Evolutionary conservation across 2,329 filamentous ascomycete genomes (phyloP).

Genomic region (Akanthomyces muscarius): DNA sequence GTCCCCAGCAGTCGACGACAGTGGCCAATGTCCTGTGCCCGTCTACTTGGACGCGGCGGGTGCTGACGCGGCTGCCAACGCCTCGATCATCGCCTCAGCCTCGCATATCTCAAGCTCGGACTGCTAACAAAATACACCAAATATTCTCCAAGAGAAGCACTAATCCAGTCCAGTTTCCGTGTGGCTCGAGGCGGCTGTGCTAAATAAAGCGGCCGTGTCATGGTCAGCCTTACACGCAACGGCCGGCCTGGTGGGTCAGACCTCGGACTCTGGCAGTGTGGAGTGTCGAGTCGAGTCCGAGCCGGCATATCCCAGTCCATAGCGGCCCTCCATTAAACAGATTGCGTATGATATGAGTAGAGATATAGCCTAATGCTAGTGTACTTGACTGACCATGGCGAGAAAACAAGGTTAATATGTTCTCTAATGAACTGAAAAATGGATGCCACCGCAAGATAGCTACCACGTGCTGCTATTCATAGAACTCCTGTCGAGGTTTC

Average conservation of each 20-base stretch:
- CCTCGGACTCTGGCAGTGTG: background rate
- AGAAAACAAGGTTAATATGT: background rate
- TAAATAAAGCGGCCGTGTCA: background rate
- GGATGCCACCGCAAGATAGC: background rate
- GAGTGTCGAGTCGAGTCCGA: background rate
- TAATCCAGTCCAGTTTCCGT: background rate
- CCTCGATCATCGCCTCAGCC: background rate
- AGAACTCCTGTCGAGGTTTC: background rate
- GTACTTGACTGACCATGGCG: background rate
- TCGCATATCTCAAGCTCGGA: background rate
- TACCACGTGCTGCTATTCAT: background rate
- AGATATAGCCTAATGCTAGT: background rate
- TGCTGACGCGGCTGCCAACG: slow-evolving; percentile 9
- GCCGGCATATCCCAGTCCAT: background rate
- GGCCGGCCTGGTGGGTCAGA: background rate
- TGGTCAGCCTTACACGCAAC: background rate
- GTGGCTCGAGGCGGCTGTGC: background rate
- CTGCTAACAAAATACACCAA: background rate
- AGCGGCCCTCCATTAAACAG: background rate
- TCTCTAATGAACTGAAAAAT: background rate
- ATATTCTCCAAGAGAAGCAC: background rate
- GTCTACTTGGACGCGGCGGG: no score
- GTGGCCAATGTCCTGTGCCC: background rate
- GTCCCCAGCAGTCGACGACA: background rate
- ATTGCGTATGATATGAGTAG: background rate